Evolutionary conservation across 352 stramenopile genomes (phyloP).

Genomic region (Globisporangium heterothallicum): DNA sequence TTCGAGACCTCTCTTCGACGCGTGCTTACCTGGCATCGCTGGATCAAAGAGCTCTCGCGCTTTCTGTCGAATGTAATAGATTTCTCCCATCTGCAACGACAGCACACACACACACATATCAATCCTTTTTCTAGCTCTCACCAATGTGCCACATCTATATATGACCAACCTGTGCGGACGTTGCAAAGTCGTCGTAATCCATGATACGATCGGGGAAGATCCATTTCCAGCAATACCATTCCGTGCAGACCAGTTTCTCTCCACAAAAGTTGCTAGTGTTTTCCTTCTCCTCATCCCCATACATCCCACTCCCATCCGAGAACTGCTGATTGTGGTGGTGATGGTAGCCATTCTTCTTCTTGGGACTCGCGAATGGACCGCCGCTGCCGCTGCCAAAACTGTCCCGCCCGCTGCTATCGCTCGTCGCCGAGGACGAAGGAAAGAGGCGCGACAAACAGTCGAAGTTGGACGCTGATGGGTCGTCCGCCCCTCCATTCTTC

Average conservation of each 20-base stretch:
- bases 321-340: not conserved
- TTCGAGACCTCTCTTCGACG: not conserved
- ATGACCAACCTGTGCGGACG: slow-evolving; percentile 34
- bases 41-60: slow-evolving; percentile 56
- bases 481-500: not conserved
- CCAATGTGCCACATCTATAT: too few species aligned
- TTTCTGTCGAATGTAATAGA: slow-evolving; percentile 52
- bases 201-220: slow-evolving; percentile 44
- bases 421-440: slow-evolving; percentile 14
- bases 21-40: slow-evolving; percentile 21
- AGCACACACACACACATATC: not conserved
- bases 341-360: slow-evolving; percentile 9
- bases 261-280: slow-evolving; percentile 2
- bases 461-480: slow-evolving; percentile 9
- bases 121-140: too few species aligned
- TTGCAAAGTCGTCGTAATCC: slow-evolving; percentile 67
- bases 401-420: slow-evolving; percentile 14
- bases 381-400: slow-evolving; percentile 13
- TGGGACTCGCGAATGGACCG: slow-evolving; percentile 2
- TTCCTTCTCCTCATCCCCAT: not conserved
- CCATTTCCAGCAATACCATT: slow-evolving; percentile 63
- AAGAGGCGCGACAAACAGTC: slow-evolving; percentile 9
- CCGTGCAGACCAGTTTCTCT: slow-evolving; percentile 16
- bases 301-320: not conserved
- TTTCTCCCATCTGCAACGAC: slow-evolving; percentile 36